A percentile compares a stretch with the other conserved stretches of the same genome.
Conservation (phyloP, 129 eudicot species). For the Glebionis coronaria region DNA sequence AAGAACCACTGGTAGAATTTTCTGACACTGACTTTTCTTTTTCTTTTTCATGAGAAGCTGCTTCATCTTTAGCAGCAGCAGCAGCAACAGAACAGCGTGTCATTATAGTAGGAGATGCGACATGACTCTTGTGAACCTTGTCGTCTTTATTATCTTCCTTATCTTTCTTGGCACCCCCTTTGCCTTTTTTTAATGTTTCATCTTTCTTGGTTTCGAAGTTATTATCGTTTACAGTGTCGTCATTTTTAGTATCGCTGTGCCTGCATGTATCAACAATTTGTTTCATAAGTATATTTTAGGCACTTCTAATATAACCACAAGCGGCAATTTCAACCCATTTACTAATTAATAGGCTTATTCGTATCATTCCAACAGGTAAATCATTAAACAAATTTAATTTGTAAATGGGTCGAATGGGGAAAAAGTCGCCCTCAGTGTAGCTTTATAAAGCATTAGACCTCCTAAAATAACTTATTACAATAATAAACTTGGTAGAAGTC, state of each 20-base stretch:
- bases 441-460: not conserved
- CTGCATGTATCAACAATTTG: conserved; percentile 40
- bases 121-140: conserved; percentile 15
- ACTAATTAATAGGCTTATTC: no score
- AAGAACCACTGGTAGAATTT: conserved; percentile 26
- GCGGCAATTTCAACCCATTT: no score
- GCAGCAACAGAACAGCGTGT: not conserved
- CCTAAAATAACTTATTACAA: no score
- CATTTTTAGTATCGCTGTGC: conserved; percentile 35
- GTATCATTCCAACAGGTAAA: no score
- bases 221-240: conserved; percentile 45
- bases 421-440: not conserved
- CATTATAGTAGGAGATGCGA: conserved; percentile 20
- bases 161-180: conserved; percentile 28
- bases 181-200: conserved; percentile 6
- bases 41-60: conserved; percentile 13
- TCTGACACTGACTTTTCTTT: conserved; percentile 21
- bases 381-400: no score
- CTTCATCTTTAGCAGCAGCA: conserved; percentile 2
- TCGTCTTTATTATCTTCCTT: conserved; percentile 14
- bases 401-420: no score
- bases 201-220: conserved; percentile 19
- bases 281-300: no score
- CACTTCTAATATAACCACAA: no score
- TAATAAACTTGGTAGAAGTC: no score